These are phyloP conservation scores for Pyracantha coccinea DNA, from an alignment of 331 rosid genomes.

Conservation along the genomic window DNA sequence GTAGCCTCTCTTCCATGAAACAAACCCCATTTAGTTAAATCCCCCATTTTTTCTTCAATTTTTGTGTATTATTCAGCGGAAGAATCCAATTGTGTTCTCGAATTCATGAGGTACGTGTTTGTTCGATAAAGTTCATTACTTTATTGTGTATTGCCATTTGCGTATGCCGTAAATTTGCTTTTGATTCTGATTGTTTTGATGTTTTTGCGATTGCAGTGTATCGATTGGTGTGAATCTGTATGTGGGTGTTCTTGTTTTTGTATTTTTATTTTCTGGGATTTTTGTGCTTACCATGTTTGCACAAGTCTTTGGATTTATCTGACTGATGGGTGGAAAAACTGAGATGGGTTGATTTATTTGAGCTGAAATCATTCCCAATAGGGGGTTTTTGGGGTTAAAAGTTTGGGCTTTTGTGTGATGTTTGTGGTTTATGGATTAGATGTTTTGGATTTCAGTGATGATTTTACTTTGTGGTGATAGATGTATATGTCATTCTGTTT, in stretches of 20 bases:
- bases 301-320: constrained; percentile 10
- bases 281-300: background rate
- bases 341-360: constrained; percentile 10
- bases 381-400: background rate
- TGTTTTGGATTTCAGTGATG: background rate
- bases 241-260: constrained; percentile 10
- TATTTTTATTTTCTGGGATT: background rate
- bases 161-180: background rate
- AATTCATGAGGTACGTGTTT: constrained; percentile 11
- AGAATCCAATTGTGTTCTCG: background rate
- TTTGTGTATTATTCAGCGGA: background rate
- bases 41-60: background rate
- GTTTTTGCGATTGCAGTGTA: constrained; percentile 9
- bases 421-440: constrained; percentile 4
- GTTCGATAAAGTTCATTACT: background rate
- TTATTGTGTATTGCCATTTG: background rate
- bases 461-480: background rate
- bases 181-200: background rate
- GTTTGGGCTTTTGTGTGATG: background rate
- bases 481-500: background rate
- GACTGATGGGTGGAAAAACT: background rate
- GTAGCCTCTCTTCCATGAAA: background rate
- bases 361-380: background rate
- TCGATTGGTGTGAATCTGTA: constrained; percentile 20
- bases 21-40: constrained; percentile 11